Evolutionary conservation across 805 yeast genomes (phyloP).

Genomic region (Starmerella scarabaei): DNA sequence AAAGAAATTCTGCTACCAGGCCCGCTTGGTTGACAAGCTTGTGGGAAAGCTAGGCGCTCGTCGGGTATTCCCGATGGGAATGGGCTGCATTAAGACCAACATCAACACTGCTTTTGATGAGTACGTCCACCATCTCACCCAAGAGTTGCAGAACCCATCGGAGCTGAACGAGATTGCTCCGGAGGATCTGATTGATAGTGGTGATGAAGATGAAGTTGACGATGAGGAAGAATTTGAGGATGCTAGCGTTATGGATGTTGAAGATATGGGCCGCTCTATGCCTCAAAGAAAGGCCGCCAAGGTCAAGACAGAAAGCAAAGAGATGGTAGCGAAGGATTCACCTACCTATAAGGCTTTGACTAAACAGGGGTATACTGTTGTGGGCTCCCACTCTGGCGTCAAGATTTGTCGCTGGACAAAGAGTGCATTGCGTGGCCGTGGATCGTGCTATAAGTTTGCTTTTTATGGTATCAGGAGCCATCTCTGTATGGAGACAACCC

Average conservation of each 20-base stretch:
- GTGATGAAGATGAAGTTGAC: slow-evolving; percentile 36
- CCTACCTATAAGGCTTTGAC: slow-evolving; percentile 82
- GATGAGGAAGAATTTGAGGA: slow-evolving; percentile 15
- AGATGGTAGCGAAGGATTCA: slow-evolving; percentile 81
- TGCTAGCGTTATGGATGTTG: slow-evolving; percentile 56
- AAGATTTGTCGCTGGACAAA: slow-evolving; percentile 95
- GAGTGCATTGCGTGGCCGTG: slow-evolving; percentile 84
- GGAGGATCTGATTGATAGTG: slow-evolving; percentile 44
- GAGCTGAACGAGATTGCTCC: slow-evolving; percentile 42
- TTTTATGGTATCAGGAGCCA: slow-evolving; percentile 84
- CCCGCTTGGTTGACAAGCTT: slow-evolving; percentile 58
- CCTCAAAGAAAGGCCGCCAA: slow-evolving; percentile 6
- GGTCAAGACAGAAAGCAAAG: slow-evolving; percentile 31
- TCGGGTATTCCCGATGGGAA: slow-evolving; percentile 71
- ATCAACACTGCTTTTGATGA: slow-evolving; percentile 46
- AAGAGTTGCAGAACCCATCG: slow-evolving; percentile 45
- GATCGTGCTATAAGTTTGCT: slow-evolving; percentile 86
- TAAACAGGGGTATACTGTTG: slow-evolving; percentile 85
- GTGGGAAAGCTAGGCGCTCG: slow-evolving; percentile 76
- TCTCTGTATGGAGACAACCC: slow-evolving; percentile 92
- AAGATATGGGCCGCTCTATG: slow-evolving; percentile 65
- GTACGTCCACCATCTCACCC: slow-evolving; percentile 53
- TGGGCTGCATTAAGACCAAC: slow-evolving; percentile 58
- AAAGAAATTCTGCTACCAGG: slow-evolving; percentile 76
- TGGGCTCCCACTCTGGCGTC: slow-evolving; percentile 90